These are phyloP conservation scores for Colletotrichum eleusines DNA, from an alignment of 2,329 filamentous ascomycete genomes.

Conservation along the genomic window DNA sequence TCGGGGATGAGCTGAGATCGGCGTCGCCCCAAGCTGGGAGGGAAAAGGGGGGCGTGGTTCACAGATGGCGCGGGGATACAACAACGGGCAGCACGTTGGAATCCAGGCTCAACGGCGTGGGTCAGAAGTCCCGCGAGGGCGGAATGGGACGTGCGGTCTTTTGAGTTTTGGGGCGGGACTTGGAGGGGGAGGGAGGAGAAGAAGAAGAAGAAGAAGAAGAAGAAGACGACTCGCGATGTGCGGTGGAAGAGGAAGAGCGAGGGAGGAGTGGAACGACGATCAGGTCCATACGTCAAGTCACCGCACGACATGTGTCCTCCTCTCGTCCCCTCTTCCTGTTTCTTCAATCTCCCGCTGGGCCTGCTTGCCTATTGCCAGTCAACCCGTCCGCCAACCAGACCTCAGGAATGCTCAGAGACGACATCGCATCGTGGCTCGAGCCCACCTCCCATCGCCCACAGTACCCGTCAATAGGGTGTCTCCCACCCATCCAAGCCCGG, in stretches of 20 bases:
- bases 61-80: background rate
- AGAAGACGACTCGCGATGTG: background rate
- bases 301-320: constrained; percentile 19
- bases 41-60: background rate
- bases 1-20: background rate
- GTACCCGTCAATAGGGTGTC: background rate
- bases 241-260: background rate
- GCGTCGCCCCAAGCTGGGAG: background rate
- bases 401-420: constrained; percentile 31
- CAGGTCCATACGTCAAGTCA: constrained; percentile 1
- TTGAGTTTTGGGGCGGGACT: background rate
- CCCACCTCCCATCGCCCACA: constrained; percentile 12
- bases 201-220: no score
- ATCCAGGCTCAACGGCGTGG: constrained; percentile 28
- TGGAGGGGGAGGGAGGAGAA: background rate
- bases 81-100: constrained; percentile 16
- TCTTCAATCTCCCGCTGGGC: background rate
- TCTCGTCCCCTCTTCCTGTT: constrained; percentile 7
- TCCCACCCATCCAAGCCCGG: background rate
- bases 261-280: background rate
- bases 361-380: background rate
- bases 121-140: constrained; percentile 21
- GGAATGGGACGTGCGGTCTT: background rate
- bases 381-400: constrained; percentile 12
- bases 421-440: background rate